These are phyloP conservation scores for Heterobasidion occidentale DNA, from an alignment of 1,284 basidiomycete species.

Conservation along the genomic window DNA sequence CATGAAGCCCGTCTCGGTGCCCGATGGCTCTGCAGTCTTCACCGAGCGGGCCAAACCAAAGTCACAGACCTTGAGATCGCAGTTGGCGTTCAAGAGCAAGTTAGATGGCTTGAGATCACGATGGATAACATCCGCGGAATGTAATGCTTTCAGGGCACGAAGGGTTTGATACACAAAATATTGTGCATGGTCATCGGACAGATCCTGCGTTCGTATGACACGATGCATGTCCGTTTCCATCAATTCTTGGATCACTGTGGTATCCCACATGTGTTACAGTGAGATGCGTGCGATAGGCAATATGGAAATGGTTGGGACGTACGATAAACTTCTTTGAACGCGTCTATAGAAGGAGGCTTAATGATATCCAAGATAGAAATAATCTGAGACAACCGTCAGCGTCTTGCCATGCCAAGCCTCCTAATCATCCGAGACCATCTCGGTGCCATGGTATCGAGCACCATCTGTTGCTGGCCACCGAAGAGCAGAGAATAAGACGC, in stretches of 20 bases:
- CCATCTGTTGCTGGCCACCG: neutral
- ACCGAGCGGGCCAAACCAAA: slow-evolving; percentile 88
- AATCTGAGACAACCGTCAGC: slow-evolving; percentile 44
- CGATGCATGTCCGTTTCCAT: slow-evolving; percentile 73
- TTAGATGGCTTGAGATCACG: slow-evolving; percentile 96
- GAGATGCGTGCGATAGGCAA: neutral
- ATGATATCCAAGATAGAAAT: slow-evolving; percentile 95
- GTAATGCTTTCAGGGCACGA: slow-evolving; percentile 89
- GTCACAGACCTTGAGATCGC: slow-evolving; percentile 92
- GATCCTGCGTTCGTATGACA: slow-evolving; percentile 72
- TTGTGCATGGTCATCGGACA: slow-evolving; percentile 74
- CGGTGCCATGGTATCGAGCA: too few relatives aligned
- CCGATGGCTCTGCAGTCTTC: slow-evolving; percentile 78
- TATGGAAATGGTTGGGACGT: slow-evolving; percentile 22
- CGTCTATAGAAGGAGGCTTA: slow-evolving; percentile 81
- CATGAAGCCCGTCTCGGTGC: slow-evolving; percentile 87
- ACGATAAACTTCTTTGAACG: slow-evolving; percentile 92
- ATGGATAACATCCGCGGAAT: slow-evolving; percentile 92
- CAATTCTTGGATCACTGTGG: slow-evolving; percentile 64
- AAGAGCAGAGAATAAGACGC: slow-evolving; percentile 22
- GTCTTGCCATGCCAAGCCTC: neutral
- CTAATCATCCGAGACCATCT: neutral
- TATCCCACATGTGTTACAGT: neutral
- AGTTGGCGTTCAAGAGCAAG: slow-evolving; percentile 92
- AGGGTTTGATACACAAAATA: slow-evolving; percentile 86